Evolutionary conservation across 176 grass and related monocot genomes (phyloP).

Genomic region (Oropetium thomaeum): DNA sequence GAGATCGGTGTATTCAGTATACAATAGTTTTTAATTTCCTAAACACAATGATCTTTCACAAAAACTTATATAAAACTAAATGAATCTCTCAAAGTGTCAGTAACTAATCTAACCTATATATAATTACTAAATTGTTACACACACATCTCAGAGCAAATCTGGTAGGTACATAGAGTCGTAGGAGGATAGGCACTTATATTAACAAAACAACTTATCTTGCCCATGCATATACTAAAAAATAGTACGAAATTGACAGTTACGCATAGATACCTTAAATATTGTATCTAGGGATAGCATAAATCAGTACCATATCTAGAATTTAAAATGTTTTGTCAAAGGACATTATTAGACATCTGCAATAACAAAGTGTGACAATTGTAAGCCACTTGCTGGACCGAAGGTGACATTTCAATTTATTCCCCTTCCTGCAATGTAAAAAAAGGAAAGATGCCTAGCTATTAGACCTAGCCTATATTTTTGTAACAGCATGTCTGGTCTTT

Average conservation of each 20-base stretch:
- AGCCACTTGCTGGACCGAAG: slow-evolving; percentile 17
- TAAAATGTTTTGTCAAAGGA: slow-evolving; percentile 30
- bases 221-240: not conserved
- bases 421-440: slow-evolving; percentile 38
- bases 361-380: slow-evolving; percentile 24
- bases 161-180: not conserved
- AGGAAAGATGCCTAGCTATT: slow-evolving; percentile 19
- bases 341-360: slow-evolving; percentile 27
- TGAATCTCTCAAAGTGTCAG: no score
- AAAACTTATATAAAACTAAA: no score
- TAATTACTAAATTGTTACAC: no score
- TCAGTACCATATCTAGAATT: slow-evolving; percentile 44
- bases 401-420: slow-evolving; percentile 34
- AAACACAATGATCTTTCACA: not conserved
- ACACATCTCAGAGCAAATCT: not conserved
- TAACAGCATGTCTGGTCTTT: slow-evolving; percentile 9
- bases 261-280: slow-evolving; percentile 53
- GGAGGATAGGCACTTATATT: not conserved
- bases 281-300: slow-evolving; percentile 17
- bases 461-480: slow-evolving; percentile 10
- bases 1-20: no score
- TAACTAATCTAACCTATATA: no score
- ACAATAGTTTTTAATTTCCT: no score
- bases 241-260: slow-evolving; percentile 11
- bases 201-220: not conserved